A percentile compares a stretch with the other conserved stretches of the same genome.
Conservation (phyloP, 139 green algal species). For the Monoraphidium neglectum region DNA sequence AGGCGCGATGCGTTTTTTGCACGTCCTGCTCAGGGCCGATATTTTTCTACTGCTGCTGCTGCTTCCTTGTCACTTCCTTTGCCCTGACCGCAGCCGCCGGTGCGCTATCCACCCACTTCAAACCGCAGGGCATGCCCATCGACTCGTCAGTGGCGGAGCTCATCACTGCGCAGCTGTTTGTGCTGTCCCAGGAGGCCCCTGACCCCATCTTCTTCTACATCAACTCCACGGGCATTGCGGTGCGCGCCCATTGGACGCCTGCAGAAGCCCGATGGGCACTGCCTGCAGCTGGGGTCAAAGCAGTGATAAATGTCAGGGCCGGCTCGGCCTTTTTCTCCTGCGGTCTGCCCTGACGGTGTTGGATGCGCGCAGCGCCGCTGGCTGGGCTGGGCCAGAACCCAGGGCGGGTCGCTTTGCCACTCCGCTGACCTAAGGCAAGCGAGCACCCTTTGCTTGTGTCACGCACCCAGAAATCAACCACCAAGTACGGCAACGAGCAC, state of each 20-base stretch:
- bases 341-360: too few species aligned
- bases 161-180: slow-evolving; percentile 60
- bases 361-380: too few species aligned
- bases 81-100: not conserved
- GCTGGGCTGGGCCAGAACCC: too few species aligned
- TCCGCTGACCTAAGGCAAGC: too few species aligned
- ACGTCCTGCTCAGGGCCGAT: not conserved
- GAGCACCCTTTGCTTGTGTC: too few species aligned
- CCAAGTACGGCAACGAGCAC: slow-evolving; percentile 96
- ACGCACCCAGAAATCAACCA: slow-evolving; percentile 77
- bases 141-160: slow-evolving; percentile 61
- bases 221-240: slow-evolving; percentile 96
- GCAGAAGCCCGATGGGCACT: too few species aligned
- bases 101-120: not conserved
- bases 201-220: slow-evolving; percentile 99
- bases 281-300: too few species aligned
- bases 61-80: not conserved
- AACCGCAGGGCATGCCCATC: slow-evolving; percentile 58
- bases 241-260: too few species aligned
- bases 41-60: not conserved
- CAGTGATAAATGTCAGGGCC: too few species aligned
- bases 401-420: too few species aligned
- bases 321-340: too few species aligned
- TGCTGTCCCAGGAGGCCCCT: slow-evolving; percentile 60
- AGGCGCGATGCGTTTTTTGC: not conserved